These are phyloP conservation scores for Boletus subcaerulescens DNA, from an alignment of 768 basidiomycete genomes.

Conservation along the genomic window DNA sequence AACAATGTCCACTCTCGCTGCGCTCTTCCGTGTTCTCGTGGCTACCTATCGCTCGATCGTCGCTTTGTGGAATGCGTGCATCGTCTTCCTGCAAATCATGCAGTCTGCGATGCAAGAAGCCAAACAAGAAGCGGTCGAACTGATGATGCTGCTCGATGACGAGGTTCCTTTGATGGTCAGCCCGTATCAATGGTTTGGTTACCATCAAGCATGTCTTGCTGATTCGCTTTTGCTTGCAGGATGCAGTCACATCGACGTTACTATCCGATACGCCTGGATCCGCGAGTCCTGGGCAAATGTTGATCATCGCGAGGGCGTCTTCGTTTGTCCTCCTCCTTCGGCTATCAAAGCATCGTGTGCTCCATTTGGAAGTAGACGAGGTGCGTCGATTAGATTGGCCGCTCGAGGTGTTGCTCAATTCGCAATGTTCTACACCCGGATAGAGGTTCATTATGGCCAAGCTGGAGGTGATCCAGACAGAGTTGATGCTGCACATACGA, in stretches of 20 bases:
- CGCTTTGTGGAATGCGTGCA: constrained; percentile 10
- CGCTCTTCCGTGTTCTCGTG: constrained; percentile 3
- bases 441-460: constrained; percentile 15
- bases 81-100: constrained; percentile 11
- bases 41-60: constrained; percentile 2
- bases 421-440: background rate
- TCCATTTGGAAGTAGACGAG: constrained; percentile 26
- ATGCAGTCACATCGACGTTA: background rate
- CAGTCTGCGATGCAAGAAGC: constrained; percentile 11
- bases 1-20: constrained; percentile 3
- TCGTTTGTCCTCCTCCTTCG: constrained; percentile 22
- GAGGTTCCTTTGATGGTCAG: constrained; percentile 9
- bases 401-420: background rate
- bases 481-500: constrained; percentile 3
- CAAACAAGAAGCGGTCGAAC: constrained; percentile 14
- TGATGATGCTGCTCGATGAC: constrained; percentile 14
- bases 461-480: constrained; percentile 22
- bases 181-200: background rate
- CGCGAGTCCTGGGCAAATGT: constrained; percentile 11
- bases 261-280: background rate
- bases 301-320: constrained; percentile 17
- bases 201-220: background rate
- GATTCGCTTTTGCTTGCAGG: constrained; percentile 3
- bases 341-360: constrained; percentile 16
- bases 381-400: constrained; percentile 1